Conservation (phyloP, 768 basidiomycete species). For the Paxillus involutus region DNA sequence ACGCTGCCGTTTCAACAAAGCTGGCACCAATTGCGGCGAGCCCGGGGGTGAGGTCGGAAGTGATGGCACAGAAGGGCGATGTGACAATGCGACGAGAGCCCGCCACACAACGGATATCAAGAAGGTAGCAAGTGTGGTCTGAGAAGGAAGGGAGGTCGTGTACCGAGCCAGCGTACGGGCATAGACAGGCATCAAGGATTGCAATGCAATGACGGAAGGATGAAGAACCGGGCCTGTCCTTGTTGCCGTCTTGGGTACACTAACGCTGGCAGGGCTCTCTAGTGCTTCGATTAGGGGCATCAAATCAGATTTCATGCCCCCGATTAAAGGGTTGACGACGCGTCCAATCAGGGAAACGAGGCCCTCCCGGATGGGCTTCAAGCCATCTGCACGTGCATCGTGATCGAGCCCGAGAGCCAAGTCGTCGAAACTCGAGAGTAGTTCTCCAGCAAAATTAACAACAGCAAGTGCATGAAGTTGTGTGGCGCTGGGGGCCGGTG, state of each 20-base stretch:
- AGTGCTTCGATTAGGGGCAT: conserved; percentile 62
- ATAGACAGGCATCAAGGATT: conserved; percentile 62
- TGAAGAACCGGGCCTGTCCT: conserved; percentile 35
- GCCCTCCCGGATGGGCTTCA: conserved; percentile 69
- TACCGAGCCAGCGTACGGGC: conserved; percentile 56
- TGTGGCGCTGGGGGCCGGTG: conserved; percentile 57
- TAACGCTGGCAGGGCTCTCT: conserved; percentile 42
- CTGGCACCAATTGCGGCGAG: conserved; percentile 31
- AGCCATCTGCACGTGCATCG: conserved; percentile 64
- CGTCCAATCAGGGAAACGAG: conserved; percentile 67
- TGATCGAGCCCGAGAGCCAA: conserved; percentile 60
- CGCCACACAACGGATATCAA: conserved; percentile 77
- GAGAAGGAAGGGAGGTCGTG: conserved; percentile 51
- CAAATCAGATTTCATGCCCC: conserved; percentile 60
- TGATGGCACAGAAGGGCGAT: conserved; percentile 43
- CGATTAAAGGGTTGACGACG: conserved; percentile 63
- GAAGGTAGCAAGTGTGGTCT: conserved; percentile 64
- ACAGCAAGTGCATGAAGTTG: conserved; percentile 73
- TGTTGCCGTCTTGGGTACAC: conserved; percentile 18
- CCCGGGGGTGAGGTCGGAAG: conserved; percentile 41
- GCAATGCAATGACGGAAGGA: conserved; percentile 60
- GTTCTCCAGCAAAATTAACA: conserved; percentile 69
- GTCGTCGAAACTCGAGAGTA: conserved; percentile 69
- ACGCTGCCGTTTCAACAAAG: conserved; percentile 42
- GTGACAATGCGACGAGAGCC: conserved; percentile 65